Base-by-base conservation (phyloP, 1,139 yeast species). In the Pneumocystis canis region DNA sequence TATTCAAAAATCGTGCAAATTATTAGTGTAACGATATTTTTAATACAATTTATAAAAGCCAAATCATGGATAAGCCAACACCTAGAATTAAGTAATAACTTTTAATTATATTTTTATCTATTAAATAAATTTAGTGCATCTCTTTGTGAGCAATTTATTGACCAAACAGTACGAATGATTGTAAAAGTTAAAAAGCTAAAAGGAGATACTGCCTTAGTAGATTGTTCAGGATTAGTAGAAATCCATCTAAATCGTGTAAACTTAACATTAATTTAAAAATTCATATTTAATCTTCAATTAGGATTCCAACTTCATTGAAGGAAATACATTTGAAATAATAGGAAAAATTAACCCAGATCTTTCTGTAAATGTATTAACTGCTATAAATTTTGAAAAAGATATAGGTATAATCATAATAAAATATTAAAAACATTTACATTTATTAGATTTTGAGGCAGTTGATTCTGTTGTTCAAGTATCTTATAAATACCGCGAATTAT, bases 261-360 rank as follows among this genome's bases (percentile, higher is more conserved):
- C 14, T 47, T 47, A 16, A 25, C 11, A 47, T 25, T 47, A 25
- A 11, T 47, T 25, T 25, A 47, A 25, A 25, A 18, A 9, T 5
- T 6, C 20, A 47, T 11, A 25, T 47, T 47, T 25, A 25, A 47
- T 11, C 11, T 47, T 20, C 16, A 6, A 47, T 25, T 28, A 47
- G 54, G 54, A 47, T 25, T 47, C 54, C 25, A 47, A 47, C 25
- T 47, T 47, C 25, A 47, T 47, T 47, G 54, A 47, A 47, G 54
- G 54, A 47, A 47, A 47, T 47, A 5, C 54, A 47, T 47, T 47
- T 47, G 54, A 47, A 47, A 47, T 47, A 47, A 47, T 47, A 47
- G 54, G 54, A 0, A 47, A 47, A 47, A 47, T 47, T 25, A 47
- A 47, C 11, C 54, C 54, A 9, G 31, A 47, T 47, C 54, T 47